Conservation (phyloP, 768 basidiomycete genomes). For the Pilatotrama ljubarskyi region DNA sequence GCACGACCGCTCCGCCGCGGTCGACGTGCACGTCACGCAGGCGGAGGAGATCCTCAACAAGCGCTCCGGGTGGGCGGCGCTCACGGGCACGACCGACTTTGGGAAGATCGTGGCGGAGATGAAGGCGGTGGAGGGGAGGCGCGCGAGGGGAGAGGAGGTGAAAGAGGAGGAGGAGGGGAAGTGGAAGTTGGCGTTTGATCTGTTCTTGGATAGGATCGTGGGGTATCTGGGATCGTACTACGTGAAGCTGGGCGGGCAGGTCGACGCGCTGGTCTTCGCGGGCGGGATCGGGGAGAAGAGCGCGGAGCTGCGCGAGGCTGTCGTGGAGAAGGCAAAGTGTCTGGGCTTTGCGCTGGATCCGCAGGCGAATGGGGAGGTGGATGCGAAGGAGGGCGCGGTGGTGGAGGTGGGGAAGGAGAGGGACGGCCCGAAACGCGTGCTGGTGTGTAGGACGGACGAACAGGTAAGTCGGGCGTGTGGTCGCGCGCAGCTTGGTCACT, state of each 20-base stretch:
- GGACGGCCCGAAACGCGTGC: conserved; percentile 36
- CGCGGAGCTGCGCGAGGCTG: conserved; percentile 55
- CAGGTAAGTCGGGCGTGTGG: conserved; percentile 42
- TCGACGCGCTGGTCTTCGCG: conserved; percentile 83
- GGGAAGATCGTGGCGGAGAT: conserved; percentile 51
- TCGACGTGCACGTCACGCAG: conserved; percentile 57
- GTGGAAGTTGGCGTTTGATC: conserved; percentile 66
- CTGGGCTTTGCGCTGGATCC: conserved; percentile 62
- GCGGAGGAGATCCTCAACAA: conserved; percentile 77
- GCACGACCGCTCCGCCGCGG: conserved; percentile 46
- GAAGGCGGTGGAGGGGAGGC: conserved; percentile 11
- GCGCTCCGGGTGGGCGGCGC: conserved; percentile 74
- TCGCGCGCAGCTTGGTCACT: background rate
- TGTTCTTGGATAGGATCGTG: conserved; percentile 76
- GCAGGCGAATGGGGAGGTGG: conserved; percentile 45
- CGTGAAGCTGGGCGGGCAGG: conserved; percentile 62
- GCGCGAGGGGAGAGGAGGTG: conserved; percentile 5
- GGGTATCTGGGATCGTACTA: conserved; percentile 75
- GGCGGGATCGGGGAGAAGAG: conserved; percentile 88
- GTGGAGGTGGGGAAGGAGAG: conserved; percentile 44
- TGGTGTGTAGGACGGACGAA: conserved; percentile 71
- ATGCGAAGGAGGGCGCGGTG: conserved; percentile 40
- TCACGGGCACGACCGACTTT: conserved; percentile 84
- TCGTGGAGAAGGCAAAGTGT: conserved; percentile 54
- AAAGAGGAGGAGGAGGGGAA: conserved; percentile 35